These are phyloP conservation scores for Kokia cookei DNA, from an alignment of 441 rosid genomes.

Conservation along the genomic window DNA sequence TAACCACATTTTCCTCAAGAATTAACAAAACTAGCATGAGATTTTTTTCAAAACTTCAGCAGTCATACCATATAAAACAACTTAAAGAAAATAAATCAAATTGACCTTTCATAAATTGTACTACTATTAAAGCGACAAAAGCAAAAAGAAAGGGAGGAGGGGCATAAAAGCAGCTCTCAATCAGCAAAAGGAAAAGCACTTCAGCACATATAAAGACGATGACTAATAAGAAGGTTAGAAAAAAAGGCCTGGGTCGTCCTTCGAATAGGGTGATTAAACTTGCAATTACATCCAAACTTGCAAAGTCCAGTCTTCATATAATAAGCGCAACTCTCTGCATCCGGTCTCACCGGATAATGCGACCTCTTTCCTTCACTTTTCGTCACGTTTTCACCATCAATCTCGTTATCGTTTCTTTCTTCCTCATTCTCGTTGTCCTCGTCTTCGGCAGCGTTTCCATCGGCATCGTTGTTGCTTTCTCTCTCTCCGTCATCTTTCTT, in stretches of 20 bases:
- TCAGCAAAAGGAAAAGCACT: background rate
- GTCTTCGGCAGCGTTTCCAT: background rate
- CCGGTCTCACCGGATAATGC: conserved; percentile 62
- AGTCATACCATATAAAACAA: too few relatives aligned
- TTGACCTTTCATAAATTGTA: too few relatives aligned
- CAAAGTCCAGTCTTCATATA: conserved; percentile 69
- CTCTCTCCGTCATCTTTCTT: conserved; percentile 4
- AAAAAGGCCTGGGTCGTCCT: conserved; percentile 44
- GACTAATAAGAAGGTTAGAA: background rate
- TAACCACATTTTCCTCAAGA: background rate
- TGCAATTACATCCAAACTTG: conserved; percentile 74
- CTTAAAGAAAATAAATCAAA: background rate
- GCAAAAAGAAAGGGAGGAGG: too few relatives aligned
- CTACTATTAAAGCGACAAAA: too few relatives aligned
- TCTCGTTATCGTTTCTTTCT: conserved; percentile 14
- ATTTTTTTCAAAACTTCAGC: too few relatives aligned
- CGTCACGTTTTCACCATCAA: conserved; percentile 17
- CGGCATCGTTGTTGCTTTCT: conserved; percentile 12
- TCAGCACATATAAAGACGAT: background rate
- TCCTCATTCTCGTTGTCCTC: conserved; percentile 13
- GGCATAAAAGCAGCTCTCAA: background rate
- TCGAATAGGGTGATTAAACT: conserved; percentile 76
- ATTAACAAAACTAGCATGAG: background rate
- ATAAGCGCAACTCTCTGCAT: conserved; percentile 73
- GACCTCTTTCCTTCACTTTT: conserved; percentile 25